Evolutionary conservation across 192 early-diverging fungal genomes (phyloP), one percentile per base, ranked within the genome.

Genomic region (Mortierella alpina): DNA sequence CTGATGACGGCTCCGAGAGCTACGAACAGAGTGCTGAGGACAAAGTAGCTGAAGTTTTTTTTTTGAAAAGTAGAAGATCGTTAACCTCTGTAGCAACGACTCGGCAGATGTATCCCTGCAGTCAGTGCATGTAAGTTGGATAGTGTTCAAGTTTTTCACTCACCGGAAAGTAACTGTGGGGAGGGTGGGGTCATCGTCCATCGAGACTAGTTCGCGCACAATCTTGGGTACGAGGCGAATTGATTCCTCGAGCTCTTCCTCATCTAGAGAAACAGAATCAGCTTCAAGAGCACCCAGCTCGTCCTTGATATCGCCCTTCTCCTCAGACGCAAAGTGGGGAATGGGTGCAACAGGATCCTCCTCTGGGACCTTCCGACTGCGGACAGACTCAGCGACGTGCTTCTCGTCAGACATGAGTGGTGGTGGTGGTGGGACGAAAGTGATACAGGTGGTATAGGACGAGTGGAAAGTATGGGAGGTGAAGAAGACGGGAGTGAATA

Each of bases 111-210:
- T n/a, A 55, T 15, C 54, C 54, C 18, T 31, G 31, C 3, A 31
- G 31, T 55, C 3, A 22, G 4, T 22, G 54, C 17, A 15, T 20
- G 31, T 3, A 31, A 31, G 39, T 0, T 4, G 9, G 14, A 10
- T 50, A 20, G 18, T 31, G 0, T 63, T 50, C 7, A 23, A 20
- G 5, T 31, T 63, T 22, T 2, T 50, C 31, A 4, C 63, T 53
- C 78, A 83, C 82, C 82, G 75, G 62, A 83, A 83, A 18, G 82
- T 83, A 18, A 83, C 71, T 2, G 75, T 83, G 42, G 82, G 82
- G 8, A 73, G 70, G 18, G 70, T 77, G 12, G 82, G 82, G 17
- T 83, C 82, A 53, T 83, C 82, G 12, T 83, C 82, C 70, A 83
- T 78, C 17, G 82, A 78, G 41, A 83, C 75, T 13, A 83, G 62